These are phyloP conservation scores for Claviceps monticola DNA, from an alignment of 2,329 filamentous ascomycete species.

Conservation along the genomic window DNA sequence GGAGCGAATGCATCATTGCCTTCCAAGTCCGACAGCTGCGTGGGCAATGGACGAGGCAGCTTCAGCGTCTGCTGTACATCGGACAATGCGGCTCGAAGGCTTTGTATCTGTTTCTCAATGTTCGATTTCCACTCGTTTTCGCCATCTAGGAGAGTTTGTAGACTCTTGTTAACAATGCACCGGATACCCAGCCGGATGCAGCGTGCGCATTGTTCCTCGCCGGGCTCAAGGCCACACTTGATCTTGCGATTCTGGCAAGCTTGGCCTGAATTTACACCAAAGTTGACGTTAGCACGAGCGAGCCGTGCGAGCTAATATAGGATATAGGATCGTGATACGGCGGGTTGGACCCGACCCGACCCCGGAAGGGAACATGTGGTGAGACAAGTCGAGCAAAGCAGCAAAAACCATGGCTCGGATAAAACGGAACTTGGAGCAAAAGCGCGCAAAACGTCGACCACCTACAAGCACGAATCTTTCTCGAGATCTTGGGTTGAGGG, in stretches of 20 bases:
- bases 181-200: slow-evolving; percentile 34
- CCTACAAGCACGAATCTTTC: slow-evolving; percentile 20
- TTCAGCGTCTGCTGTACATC: slow-evolving; percentile 14
- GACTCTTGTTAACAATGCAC: slow-evolving; percentile 40
- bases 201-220: slow-evolving; percentile 31
- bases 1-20: background rate
- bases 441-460: slow-evolving; percentile 5
- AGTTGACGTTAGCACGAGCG: background rate
- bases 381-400: background rate
- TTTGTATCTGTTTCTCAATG: slow-evolving; percentile 16
- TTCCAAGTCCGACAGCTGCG: background rate
- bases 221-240: slow-evolving; percentile 34
- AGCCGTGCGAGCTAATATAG: background rate
- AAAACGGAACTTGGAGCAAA: background rate
- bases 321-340: background rate
- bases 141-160: slow-evolving; percentile 40
- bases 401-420: background rate
- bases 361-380: too few species aligned
- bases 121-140: slow-evolving; percentile 30
- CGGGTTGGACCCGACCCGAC: background rate
- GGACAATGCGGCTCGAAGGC: slow-evolving; percentile 13
- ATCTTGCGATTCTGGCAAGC: slow-evolving; percentile 42
- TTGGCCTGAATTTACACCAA: slow-evolving; percentile 12
- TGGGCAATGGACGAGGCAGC: slow-evolving; percentile 4
- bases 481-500: slow-evolving; percentile 17